phyloP scores from a whole-genome alignment of 2,329 filamentous ascomycete species.

The Ascocoryne sarcoides region DNA sequence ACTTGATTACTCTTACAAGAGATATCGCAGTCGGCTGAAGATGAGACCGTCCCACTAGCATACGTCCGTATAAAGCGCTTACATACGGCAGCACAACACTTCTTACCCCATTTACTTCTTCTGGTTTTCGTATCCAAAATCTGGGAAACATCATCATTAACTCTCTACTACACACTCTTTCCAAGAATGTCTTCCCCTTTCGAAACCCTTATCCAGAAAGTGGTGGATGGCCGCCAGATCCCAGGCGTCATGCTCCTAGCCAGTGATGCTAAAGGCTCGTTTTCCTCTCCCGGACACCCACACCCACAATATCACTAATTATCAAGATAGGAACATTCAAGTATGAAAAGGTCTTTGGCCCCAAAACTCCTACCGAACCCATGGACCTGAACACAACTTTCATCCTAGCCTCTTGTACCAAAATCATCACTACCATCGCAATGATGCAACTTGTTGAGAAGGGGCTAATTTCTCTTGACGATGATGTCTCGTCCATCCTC shows the following conservation, averaged over 20 bases:
- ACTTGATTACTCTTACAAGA: too few relatives aligned
- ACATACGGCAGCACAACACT: too few relatives aligned
- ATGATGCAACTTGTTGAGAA: constrained; percentile 49
- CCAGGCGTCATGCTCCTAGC: constrained; percentile 12
- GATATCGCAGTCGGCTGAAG: too few relatives aligned
- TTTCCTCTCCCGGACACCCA: not conserved
- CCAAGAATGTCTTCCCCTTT: not conserved
- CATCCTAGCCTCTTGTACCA: constrained; percentile 42
- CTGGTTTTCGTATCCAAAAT: too few relatives aligned
- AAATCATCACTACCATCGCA: constrained; percentile 43
- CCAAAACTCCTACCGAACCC: constrained; percentile 47
- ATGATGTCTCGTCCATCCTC: constrained; percentile 23
- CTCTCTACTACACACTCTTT: too few relatives aligned
- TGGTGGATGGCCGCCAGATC: constrained; percentile 8
- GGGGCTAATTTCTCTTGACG: constrained; percentile 39
- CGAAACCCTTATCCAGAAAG: constrained; percentile 5
- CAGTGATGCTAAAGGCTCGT: constrained; percentile 10
- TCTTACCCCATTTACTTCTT: too few relatives aligned
- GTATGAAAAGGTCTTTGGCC: constrained; percentile 30
- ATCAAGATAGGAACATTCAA: constrained; percentile 28
- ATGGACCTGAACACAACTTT: constrained; percentile 31
- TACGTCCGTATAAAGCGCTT: too few relatives aligned
- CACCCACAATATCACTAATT: not conserved
- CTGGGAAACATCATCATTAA: too few relatives aligned
- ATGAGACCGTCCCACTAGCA: too few relatives aligned